Conservation (phyloP, 192 early-diverging fungal species). For the Umbelopsis sp. region DNA sequence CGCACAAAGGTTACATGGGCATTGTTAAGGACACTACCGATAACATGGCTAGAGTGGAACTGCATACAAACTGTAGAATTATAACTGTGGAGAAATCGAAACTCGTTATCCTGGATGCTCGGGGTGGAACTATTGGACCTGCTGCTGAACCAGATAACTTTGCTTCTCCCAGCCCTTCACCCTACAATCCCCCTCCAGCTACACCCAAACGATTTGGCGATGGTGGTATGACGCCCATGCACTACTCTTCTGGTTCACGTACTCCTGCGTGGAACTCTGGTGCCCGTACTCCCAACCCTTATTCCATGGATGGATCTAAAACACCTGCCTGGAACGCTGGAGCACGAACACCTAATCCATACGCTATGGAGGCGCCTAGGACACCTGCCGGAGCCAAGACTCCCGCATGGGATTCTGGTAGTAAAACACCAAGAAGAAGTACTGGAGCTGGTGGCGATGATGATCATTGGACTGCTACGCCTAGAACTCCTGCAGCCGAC, state of each 20-base stretch:
- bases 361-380: conserved; percentile 29
- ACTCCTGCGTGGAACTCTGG: conserved; percentile 61
- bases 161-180: conserved; percentile 23
- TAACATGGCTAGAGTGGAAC: conserved; percentile 77
- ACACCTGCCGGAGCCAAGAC: conserved; percentile 51
- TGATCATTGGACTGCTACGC: conserved; percentile 40
- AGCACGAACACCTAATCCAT: conserved; percentile 52
- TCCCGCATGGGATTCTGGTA: conserved; percentile 72
- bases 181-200: conserved; percentile 31
- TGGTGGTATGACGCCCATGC: conserved; percentile 52
- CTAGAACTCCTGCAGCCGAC: conserved; percentile 49
- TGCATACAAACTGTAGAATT: conserved; percentile 86
- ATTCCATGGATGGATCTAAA: conserved; percentile 46
- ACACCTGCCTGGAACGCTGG: conserved; percentile 64
- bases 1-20: conserved; percentile 97
- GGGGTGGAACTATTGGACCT: conserved; percentile 54
- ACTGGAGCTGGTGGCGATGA: conserved; percentile 37
- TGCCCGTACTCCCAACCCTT: conserved; percentile 58
- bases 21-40: conserved; percentile 89
- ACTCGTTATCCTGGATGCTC: conserved; percentile 65
- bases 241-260: conserved; percentile 43
- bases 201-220: conserved; percentile 43
- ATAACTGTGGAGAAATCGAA: conserved; percentile 82
- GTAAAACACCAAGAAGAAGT: conserved; percentile 41
- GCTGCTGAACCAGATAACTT: conserved; percentile 38